Conservation (phyloP, 441 rosid species). For the Hypseocharis bilobata region DNA sequence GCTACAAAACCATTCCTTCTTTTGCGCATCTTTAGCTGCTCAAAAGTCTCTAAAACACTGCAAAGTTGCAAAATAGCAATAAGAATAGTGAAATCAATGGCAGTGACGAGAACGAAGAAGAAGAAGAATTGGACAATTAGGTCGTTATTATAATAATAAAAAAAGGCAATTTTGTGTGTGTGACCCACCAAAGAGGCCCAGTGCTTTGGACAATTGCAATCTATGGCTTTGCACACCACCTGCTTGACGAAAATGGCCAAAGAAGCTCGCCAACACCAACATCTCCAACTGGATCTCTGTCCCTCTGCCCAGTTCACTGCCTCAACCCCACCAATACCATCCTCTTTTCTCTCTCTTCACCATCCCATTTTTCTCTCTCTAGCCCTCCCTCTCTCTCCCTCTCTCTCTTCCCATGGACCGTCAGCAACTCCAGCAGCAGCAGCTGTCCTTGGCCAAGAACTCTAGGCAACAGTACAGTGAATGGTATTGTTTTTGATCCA, state of each 20-base stretch:
- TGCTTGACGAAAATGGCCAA: slow-evolving; percentile 40
- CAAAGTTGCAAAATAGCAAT: slow-evolving; percentile 2
- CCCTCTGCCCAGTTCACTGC: slow-evolving; percentile 20
- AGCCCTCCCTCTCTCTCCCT: slow-evolving; percentile 13
- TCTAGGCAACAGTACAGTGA: slow-evolving; percentile 75
- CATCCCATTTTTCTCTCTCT: slow-evolving; percentile 6
- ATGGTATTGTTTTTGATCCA: slow-evolving; percentile 35
- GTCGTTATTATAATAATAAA: not conserved
- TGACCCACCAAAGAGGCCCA: slow-evolving; percentile 52
- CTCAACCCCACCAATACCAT: slow-evolving; percentile 22
- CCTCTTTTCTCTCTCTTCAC: slow-evolving; percentile 1
- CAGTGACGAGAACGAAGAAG: not conserved
- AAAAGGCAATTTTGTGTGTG: not conserved
- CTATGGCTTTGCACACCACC: slow-evolving; percentile 32
- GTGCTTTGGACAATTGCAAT: slow-evolving; percentile 39
- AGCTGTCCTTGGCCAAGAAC: slow-evolving; percentile 59
- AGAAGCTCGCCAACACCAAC: slow-evolving; percentile 25
- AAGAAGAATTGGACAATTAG: not conserved
- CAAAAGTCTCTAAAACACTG: not conserved
- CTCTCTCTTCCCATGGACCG: slow-evolving; percentile 44
- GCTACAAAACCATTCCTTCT: slow-evolving; percentile 9
- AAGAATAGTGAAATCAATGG: not conserved
- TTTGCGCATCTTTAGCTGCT: slow-evolving; percentile 19
- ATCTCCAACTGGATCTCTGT: slow-evolving; percentile 31
- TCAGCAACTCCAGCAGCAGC: slow-evolving; percentile 39